These are phyloP conservation scores for Aciculosporium take DNA, from an alignment of 2,329 filamentous ascomycete genomes.

Conservation along the genomic window DNA sequence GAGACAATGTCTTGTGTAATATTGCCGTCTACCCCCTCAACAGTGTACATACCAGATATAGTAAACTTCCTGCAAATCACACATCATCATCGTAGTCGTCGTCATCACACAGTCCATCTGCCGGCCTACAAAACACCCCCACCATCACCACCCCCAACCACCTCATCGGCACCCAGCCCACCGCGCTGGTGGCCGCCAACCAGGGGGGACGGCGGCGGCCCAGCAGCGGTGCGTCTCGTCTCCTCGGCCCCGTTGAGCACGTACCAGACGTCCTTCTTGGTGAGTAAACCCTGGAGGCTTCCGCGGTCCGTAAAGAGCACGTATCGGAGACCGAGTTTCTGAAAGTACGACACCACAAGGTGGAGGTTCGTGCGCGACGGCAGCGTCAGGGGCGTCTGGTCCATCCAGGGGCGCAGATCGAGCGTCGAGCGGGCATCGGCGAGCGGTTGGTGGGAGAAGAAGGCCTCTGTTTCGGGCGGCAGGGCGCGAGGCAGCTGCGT, in stretches of 20 bases:
- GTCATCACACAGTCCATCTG: not conserved
- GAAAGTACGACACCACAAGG: slow-evolving; percentile 85
- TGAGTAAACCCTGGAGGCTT: slow-evolving; percentile 68
- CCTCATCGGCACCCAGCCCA: not conserved
- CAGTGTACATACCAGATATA: no score
- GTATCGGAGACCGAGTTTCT: slow-evolving; percentile 83
- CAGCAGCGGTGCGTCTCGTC: slow-evolving; percentile 29
- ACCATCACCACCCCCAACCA: not conserved
- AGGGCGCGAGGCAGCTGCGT: slow-evolving; percentile 44
- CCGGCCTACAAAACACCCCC: not conserved
- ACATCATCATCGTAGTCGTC: not conserved
- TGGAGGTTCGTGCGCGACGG: slow-evolving; percentile 63
- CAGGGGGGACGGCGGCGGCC: slow-evolving; percentile 11
- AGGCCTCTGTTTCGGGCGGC: slow-evolving; percentile 58
- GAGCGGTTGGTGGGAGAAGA: slow-evolving; percentile 72
- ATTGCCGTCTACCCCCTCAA: no score
- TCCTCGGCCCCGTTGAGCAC: slow-evolving; percentile 68
- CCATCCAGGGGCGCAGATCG: slow-evolving; percentile 94
- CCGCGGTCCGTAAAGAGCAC: slow-evolving; percentile 77
- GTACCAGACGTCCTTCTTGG: slow-evolving; percentile 96
- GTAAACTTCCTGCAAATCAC: no score
- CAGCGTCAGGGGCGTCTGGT: slow-evolving; percentile 89
- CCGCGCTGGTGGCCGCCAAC: not conserved
- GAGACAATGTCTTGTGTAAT: no score
- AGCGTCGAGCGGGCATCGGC: slow-evolving; percentile 65